Evolutionary conservation across 352 stramenopile genomes (phyloP), one percentile per base, ranked within the genome.

Genomic region (Phytopythium helicoides): DNA sequence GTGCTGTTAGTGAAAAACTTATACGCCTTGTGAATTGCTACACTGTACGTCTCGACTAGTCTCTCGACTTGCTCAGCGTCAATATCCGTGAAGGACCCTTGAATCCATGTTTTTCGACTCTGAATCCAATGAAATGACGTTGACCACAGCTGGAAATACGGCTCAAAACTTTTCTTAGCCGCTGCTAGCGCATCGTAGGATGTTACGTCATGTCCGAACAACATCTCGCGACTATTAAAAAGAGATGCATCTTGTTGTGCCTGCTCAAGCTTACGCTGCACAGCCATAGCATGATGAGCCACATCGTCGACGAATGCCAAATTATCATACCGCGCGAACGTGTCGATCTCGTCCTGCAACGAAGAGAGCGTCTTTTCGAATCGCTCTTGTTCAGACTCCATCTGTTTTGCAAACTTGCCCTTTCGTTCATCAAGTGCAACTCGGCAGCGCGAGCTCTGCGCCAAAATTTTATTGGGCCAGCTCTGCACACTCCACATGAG

Each of bases 81-180:
- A 10, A 98, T 89, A 25, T 95, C 82, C 1, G 73, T 77, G 48
- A 98, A 98, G 23, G 80, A 86, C 10, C 80, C 85, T 56, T 94
- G 80, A 26, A 96, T 97, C 94, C 95, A 98, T 16, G 68, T 76
- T 48, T 98, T 95, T 1, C 92, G 78, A 38, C 78, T 91, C 56
- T 96, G 76, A 31, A 97, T 87, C 95, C 95, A 98, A 47, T 94
- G 86, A 56, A 88, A 90, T 18, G 85, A 81, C 3, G 83, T 95
- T 28, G 81, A 74, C 95, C 95, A 98, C 15, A 98, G 73, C 50
- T 90, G 79, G 19, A 92, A 88, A 56, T 97, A 98, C 10, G 95
- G 92, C 57, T 98, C 95, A 54, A 98, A 98, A 12, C 79, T 82
- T 70, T 98, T 98, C 50, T 93, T 88, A 3, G 97, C 76, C 1